Evolutionary conservation across 108 stramenopile genomes (phyloP), one percentile per base, ranked within the genome.

Genomic region (Parmales sp.): DNA sequence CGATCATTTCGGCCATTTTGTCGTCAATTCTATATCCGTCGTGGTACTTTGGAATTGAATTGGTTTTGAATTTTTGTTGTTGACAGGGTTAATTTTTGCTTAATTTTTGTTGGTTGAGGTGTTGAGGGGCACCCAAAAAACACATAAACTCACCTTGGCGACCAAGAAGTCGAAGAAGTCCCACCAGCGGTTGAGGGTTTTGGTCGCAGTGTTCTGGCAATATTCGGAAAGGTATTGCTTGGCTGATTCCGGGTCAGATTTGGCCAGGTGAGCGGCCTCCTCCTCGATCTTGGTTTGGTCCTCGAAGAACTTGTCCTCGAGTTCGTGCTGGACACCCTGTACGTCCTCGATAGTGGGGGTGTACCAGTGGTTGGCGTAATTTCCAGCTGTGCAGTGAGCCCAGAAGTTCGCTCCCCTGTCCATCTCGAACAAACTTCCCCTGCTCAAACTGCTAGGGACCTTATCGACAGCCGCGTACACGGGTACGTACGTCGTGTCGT

Each of bases 401-500:
- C 69, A 69, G 20, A 18, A 69, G 45, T 63, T 45, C 43, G 60
- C 43, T 3, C 4, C 9, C 13, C 26, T 1, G 63, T 69, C 69
- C 31, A 69, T n/a, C 18, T 2, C 38, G 5, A 60, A 44, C 13
- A 64, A 36, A 18, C 28, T 23, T 13, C 60, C 63, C 18, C 18
- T 34, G 39, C 51, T 16, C 6, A 69, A 45, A 25, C 37, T 7
- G 4, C 37, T 54, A 13, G 69, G 51, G 18, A 69, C 69, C n/a
- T 54, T 38, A 6, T 44, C 18, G 4, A 51, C 51, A 19, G 25
- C 34, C 25, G 51, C 54, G 63, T 60, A 69, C 1, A 69, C 41
- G 29, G 69, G 69, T 5, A 45, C 37, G 69, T 60, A 69, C 18
- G 44, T 29, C 8, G 69, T 46, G 7, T 51, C 5, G 69, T 63